Evolutionary conservation across 2,329 filamentous ascomycete genomes (phyloP), one percentile per base, ranked within the genome.

Genomic region (Sporothrix brasiliensis): DNA sequence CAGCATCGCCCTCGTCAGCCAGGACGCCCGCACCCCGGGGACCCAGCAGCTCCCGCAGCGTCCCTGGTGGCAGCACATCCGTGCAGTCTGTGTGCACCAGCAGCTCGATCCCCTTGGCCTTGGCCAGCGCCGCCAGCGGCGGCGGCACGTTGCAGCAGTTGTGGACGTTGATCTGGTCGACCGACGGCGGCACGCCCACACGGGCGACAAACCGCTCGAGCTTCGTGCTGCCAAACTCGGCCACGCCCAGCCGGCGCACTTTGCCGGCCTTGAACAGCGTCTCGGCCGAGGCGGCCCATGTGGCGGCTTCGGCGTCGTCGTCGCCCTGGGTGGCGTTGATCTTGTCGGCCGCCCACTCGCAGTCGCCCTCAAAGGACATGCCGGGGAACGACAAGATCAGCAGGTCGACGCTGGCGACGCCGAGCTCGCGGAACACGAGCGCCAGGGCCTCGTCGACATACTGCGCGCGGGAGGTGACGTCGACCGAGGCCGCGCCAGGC

Each of bases 71-170:
- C 16, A 99, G 83, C 72, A 99, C 92, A 77, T 98, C 92, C 39
- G 91, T 95, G 81, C 92, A 96, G 80, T 99, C 95, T 75, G 93
- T 93, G 81, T 99, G 95, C 53, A 96, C 97, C 69, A 97, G 84
- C 70, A 99, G 83, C 79, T 98, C 93, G 72, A 99, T 93, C 24
- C 88, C 85, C 77, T 93, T 85, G 73, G 90, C 85, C 79, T 92
- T 94, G n/a, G 94, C 94, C 76, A 96, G 90, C 76, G 91, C 82
- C 71, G 93, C 89, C 73, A 99, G 85, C 14, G 93, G 91, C 76
- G 93, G 94, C 10, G 95, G 95, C 56, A 98, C 95, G 61, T 93
- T 94, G 81, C 95, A 99, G 83, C 94, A 98, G 80, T 98, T 92
- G 76, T 92, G 90, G 67, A 97, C 88, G 78, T 98, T 98, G 84